phyloP scores from a whole-genome alignment of 805 yeast genomes.

The Saturnispora quitensis region DNA sequence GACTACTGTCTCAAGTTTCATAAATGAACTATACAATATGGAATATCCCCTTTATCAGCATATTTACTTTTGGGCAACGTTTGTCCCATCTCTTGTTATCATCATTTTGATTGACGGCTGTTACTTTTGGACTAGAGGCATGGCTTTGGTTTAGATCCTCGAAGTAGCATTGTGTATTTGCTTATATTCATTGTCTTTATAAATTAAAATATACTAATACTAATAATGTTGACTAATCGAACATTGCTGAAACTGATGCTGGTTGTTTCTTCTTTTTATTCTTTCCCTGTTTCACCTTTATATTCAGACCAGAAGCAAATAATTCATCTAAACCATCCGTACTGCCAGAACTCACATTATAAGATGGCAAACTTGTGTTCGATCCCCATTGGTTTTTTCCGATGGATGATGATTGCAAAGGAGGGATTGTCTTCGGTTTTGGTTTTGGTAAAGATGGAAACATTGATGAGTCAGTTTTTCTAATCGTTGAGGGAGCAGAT shows the following conservation, averaged over 20 bases:
- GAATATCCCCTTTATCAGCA: slow-evolving; percentile 28
- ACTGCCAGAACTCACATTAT: slow-evolving; percentile 1
- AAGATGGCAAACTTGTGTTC: not conserved
- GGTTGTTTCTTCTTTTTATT: slow-evolving; percentile 36
- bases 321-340: slow-evolving; percentile 9
- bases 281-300: slow-evolving; percentile 32
- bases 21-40: slow-evolving; percentile 45
- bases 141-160: not conserved
- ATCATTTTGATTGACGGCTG: slow-evolving; percentile 59
- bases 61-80: slow-evolving; percentile 41
- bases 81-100: slow-evolving; percentile 38
- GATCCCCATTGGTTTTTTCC: slow-evolving; percentile 28
- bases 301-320: slow-evolving; percentile 2
- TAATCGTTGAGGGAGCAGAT: slow-evolving; percentile 8
- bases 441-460: slow-evolving; percentile 31
- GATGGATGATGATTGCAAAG: slow-evolving; percentile 43
- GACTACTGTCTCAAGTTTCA: slow-evolving; percentile 61
- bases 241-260: not conserved
- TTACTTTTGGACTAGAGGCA: slow-evolving; percentile 59
- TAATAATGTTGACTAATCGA: not conserved
- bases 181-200: not conserved
- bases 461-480: slow-evolving; percentile 3
- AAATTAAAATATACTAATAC: not conserved
- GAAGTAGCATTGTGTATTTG: not conserved
- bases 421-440: slow-evolving; percentile 38